Evolutionary conservation across 1,284 basidiomycete species (phyloP), one percentile per base, ranked within the genome.

Genomic region (Ceratorhiza oryzae-sativae): DNA sequence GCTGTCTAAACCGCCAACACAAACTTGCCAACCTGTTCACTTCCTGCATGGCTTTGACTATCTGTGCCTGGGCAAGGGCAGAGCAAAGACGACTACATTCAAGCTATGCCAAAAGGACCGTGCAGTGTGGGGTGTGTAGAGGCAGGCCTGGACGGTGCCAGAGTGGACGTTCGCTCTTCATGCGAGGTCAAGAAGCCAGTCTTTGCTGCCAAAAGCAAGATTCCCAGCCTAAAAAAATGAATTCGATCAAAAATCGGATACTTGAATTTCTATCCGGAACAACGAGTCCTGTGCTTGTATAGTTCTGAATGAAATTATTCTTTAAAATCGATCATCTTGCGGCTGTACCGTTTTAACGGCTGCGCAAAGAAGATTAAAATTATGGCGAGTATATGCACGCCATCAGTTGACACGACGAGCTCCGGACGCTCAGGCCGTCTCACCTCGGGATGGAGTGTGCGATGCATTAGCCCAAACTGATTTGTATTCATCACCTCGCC

Each of bases 31-130:
- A n/a, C 67, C 67, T 27, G 5, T 59, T 39, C 67, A 55, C 10
- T 70, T 55, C 9, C 71, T 75, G 5, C 77, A 81, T 77, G 82
- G 77, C 0, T 88, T 87, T 76, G 75, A 75, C 12, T 86, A 86
- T 77, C 80, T 84, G 5, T 71, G 75, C 3, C 79, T 88, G 39
- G 76, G 78, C 25, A 77, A 82, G 3, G 84, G 84, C 8, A 81
- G 84, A 75, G 77, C 72, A 13, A 81, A 83, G 75, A 76, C 45
- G 13, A 79, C 83, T 27, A 77, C 72, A 20, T 72, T 86, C 58
- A 73, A 77, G 10, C 77, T 87, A 10, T 63, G 71, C 25, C 71
- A 74, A 65, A 74, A 75, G 23, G 73, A 74, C 36, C 30, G 71
- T 27, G 74, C 75, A 10, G 49, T 74, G 23, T 75, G 75, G 75